Evolutionary conservation across 1,284 basidiomycete species (phyloP), one percentile per base, ranked within the genome.

Genomic region (Chiua sp.): DNA sequence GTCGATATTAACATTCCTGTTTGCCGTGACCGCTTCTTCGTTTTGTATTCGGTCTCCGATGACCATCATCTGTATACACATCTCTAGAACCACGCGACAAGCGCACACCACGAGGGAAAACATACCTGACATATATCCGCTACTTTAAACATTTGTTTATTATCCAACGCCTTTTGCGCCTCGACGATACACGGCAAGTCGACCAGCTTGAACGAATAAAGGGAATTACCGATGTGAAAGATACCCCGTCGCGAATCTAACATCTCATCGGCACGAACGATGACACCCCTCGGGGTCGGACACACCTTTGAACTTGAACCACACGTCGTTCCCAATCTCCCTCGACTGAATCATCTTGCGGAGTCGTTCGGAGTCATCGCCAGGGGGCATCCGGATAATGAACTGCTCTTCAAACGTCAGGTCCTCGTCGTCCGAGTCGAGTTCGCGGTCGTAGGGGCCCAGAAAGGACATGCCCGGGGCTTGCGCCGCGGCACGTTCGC

Each of bases 331-430:
- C 13, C 84, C 79, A 33, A 94, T 82, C 67, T 95, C 92, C 63
- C 95, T 86, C 51, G 87, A 80, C 54, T 86, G 83, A 15, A 97
- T 88, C 82, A 93, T 88, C 78, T 93, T 93, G 69, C 86, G 84
- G 61, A 98, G 68, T 65, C 84, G 88, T 51, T 92, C 89, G 55
- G 86, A 87, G 66, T 93, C 92, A 59, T 92, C 90, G 0, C 92
- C 93, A 6, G 89, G 87, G 1, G 95, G 95, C 81, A 99, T 88
- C 47, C 96, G 80, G 35, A 99, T 79, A 59, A 99, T 90, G 73
- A 99, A 98, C 72, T 99, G 97, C 77, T 99, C 98, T 77, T 99
- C 98, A 70, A 99, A 98, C 6, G 90, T 89, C 60, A 99, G 77
- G 54, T 98, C 96, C 63, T 98, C 94, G 62, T 97, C 93, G 66